Percentiles rank a stretch among this genome's conserved stretches.
Conservation (phyloP, 768 basidiomycete species). For the Rhodosporidiobolus odoratus region DNA sequence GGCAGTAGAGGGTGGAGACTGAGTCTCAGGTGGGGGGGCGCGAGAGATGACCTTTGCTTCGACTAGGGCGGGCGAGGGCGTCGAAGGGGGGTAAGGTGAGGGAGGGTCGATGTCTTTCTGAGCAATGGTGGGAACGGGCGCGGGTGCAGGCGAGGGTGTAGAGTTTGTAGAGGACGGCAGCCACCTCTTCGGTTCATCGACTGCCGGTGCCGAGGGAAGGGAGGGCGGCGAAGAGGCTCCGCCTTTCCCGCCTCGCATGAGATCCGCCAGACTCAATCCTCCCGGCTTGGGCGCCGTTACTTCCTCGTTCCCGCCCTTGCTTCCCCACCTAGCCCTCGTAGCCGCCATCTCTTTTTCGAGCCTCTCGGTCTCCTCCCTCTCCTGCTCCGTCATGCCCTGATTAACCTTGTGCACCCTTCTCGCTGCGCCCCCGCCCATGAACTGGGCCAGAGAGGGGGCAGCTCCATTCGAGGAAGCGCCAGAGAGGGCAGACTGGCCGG, state of each 20-base stretch:
- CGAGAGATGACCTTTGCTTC: slow-evolving; percentile 31
- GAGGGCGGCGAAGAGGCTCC: not conserved
- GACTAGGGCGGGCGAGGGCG: slow-evolving; percentile 6
- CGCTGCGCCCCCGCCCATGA: slow-evolving; percentile 28
- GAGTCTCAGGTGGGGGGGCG: not conserved
- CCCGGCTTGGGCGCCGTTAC: not conserved
- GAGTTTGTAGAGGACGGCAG: not conserved
- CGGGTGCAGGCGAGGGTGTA: not conserved
- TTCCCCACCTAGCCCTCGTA: slow-evolving; percentile 21
- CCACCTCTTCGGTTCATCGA: not conserved
- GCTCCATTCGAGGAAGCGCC: not conserved
- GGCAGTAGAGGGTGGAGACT: not conserved
- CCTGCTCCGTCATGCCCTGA: slow-evolving; percentile 20
- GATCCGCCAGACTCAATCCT: slow-evolving; percentile 21
- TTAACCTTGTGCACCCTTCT: slow-evolving; percentile 18
- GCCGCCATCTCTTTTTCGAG: slow-evolving; percentile 35
- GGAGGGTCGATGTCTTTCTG: not conserved
- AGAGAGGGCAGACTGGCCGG: not conserved
- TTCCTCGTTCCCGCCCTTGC: not conserved
- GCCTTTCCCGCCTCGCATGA: slow-evolving; percentile 12
- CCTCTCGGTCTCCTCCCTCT: slow-evolving; percentile 23
- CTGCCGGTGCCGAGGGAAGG: not conserved
- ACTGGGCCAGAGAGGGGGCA: slow-evolving; percentile 25
- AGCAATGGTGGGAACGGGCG: slow-evolving; percentile 6
- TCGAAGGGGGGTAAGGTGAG: not conserved